Base-by-base conservation (phyloP, 2,329 filamentous ascomycete genomes). In the Aspergillus eucalypticola region DNA sequence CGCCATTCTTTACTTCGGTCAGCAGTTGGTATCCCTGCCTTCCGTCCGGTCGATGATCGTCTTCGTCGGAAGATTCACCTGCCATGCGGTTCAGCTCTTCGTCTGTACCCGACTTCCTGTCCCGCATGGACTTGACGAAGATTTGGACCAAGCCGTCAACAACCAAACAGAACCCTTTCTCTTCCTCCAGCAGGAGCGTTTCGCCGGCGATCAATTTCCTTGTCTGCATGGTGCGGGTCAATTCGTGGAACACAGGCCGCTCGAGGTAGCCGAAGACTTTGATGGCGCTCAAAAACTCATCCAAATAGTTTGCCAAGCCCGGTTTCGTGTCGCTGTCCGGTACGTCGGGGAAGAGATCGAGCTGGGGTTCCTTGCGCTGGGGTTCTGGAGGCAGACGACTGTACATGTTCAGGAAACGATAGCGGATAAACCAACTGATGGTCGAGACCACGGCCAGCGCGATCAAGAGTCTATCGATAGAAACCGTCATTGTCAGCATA, bases 231-330 rank as follows among this genome's bases (percentile, higher is more conserved):
- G 93, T 97, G 61, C 95, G 84, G 0, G 95, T 99, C 68, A 99
- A 85, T 77, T 99, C 95, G 72, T 99, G 96, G 71, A 99, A 99
- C 44, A 99, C 95, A 0, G 95, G 92, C 25, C 95, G 87, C 75
- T 99, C 95, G 46, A 99, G 82, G 72, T 98, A 99, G 8, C 95
- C 95, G 78, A 99, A 99, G 60, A 99, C 95, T 77, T 98, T 99
- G 80, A 99, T 99, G 29, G 96, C 95, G 73, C 93, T 98, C 21
- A 99, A 81, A 69, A 99, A 99, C 75, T 99, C 96, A 76, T 99
- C 95, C 25, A 99, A 83, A 69, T 99, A 99, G 73, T 93, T 99
- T n/a, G 92, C 88, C 48, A 99, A 82, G 0, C 94, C 95, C 0
- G 92, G 88, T 76, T 99, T 99, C 29, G 88, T 88, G 64, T 93